Conservation (phyloP, 176 grass and related monocot species). For the Dactylis glomerata region DNA sequence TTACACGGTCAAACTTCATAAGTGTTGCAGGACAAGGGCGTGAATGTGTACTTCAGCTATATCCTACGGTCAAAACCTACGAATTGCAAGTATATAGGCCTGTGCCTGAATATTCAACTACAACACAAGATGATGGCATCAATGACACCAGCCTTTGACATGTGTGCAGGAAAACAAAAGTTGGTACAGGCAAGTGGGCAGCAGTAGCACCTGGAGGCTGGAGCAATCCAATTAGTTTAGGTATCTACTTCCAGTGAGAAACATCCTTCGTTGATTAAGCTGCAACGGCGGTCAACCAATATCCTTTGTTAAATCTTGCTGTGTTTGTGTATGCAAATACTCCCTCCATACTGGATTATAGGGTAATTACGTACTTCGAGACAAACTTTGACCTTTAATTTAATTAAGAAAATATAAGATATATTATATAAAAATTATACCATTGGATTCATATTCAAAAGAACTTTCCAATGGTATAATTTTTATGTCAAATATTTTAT, state of each 20-base stretch:
- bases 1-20: not conserved
- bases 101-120: not conserved
- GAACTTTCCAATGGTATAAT: too few relatives aligned
- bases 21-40: not conserved
- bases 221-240: not conserved
- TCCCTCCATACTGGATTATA: too few relatives aligned
- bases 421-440: too few relatives aligned
- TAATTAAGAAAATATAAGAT: too few relatives aligned
- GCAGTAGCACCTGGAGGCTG: not conserved
- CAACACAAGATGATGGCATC: not conserved
- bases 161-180: conserved; percentile 1
- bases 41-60: not conserved
- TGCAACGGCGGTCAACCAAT: not conserved
- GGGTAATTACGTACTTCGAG: too few relatives aligned
- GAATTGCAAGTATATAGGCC: not conserved
- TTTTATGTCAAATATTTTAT: too few relatives aligned
- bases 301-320: not conserved
- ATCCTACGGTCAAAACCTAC: not conserved
- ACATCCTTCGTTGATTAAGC: not conserved
- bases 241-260: conserved; percentile 3
- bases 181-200: conserved; percentile 8
- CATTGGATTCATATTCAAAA: too few relatives aligned
- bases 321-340: not conserved
- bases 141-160: conserved; percentile 30
- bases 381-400: too few relatives aligned